Conservation (phyloP, 768 basidiomycete species). For the Hirschioporus abietinus region DNA sequence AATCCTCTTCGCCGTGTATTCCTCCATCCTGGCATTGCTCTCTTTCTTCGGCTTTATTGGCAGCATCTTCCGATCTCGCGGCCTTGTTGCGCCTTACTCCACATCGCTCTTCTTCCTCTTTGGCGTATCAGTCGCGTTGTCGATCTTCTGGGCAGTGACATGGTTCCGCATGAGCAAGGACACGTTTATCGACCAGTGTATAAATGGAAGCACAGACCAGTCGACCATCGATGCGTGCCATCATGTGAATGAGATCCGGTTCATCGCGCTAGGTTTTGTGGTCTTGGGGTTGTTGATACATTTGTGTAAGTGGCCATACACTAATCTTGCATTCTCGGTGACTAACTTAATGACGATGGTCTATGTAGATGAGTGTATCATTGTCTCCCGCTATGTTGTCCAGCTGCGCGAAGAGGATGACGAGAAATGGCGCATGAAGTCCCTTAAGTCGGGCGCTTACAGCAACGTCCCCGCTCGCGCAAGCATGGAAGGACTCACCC, state of each 20-base stretch:
- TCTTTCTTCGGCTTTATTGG: background rate
- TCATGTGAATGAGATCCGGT: background rate
- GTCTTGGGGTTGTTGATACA: background rate
- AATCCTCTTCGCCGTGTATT: background rate
- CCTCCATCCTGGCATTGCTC: background rate
- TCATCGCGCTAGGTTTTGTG: background rate
- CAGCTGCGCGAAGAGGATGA: constrained; percentile 1
- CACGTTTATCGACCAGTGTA: background rate
- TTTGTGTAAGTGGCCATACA: background rate
- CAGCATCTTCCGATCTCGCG: background rate
- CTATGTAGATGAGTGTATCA: background rate
- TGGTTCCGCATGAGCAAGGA: background rate
- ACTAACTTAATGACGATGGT: background rate
- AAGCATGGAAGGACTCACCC: background rate
- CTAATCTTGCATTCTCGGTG: background rate
- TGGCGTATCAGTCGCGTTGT: background rate
- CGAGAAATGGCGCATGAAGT: constrained; percentile 3
- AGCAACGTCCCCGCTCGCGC: background rate
- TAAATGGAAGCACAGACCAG: background rate
- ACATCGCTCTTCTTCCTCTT: background rate
- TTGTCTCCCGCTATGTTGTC: constrained; percentile 2
- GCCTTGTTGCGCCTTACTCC: constrained; percentile 1
- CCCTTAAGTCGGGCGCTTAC: background rate
- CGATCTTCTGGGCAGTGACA: background rate
- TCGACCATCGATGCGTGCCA: background rate